A percentile compares a stretch with the other conserved stretches of the same genome.
phyloP scores from a whole-genome alignment of 2,329 filamentous ascomycete species.

The Aspergillus hortae region DNA sequence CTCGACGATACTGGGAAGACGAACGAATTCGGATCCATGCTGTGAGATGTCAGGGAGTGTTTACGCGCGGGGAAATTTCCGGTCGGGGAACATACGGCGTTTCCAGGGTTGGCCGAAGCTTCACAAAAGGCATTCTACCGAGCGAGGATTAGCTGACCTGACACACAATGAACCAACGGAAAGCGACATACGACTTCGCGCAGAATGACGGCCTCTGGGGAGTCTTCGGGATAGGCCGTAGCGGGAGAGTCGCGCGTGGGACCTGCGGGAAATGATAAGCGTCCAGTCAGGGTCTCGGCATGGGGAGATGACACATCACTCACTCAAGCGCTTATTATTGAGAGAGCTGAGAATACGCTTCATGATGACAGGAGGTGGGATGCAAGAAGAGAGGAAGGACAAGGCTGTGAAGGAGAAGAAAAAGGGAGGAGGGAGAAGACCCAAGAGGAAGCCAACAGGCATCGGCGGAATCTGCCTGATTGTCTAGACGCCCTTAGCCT shows the following conservation, averaged over 20 bases:
- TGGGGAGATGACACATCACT: conserved; percentile 11
- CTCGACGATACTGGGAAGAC: conserved; percentile 91
- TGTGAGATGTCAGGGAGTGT: conserved; percentile 1
- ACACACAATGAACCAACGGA: neutral
- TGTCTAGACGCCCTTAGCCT: neutral
- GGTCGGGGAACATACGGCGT: conserved; percentile 41
- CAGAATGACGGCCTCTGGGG: conserved; percentile 38
- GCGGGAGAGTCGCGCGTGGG: conserved; percentile 17
- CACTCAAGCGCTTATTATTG: conserved; percentile 28
- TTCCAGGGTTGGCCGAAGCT: conserved; percentile 57
- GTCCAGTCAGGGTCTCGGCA: conserved; percentile 6
- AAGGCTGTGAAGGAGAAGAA: neutral
- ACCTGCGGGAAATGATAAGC: conserved; percentile 16
- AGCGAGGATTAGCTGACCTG: neutral
- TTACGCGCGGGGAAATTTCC: neutral
- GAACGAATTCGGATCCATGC: conserved; percentile 84
- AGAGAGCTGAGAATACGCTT: conserved; percentile 35
- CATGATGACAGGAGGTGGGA: conserved; percentile 20
- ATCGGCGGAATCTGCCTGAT: neutral
- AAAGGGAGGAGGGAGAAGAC: conserved; percentile 1
- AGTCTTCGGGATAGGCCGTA: conserved; percentile 29
- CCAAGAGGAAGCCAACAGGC: neutral
- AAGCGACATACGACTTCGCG: conserved; percentile 37
- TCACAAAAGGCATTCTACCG: conserved; percentile 75
- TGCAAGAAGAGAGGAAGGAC: neutral